Base-by-base conservation (phyloP, 352 stramenopile species). In the Globisporangium ultimum region DNA sequence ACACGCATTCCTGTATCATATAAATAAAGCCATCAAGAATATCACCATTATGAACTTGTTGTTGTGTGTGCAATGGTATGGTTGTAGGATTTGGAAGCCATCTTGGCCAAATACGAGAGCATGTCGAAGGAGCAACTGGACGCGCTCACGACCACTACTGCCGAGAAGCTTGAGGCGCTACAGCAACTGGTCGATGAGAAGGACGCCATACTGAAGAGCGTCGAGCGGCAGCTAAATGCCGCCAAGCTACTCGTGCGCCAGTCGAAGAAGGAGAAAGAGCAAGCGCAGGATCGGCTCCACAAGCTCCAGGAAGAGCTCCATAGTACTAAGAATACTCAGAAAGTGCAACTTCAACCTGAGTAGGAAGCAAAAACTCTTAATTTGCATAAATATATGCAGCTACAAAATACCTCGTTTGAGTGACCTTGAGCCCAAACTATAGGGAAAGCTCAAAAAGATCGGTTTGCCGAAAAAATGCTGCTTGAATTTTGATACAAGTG, bases 231-330 rank as follows among this genome's bases (percentile, higher is more conserved):
- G 51, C 62, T 92, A 0, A 84, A 83, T 17, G 82, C 80, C 3
- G 68, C 78, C 10, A 92, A 92, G 58, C 54, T 89, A n/a, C 70
- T 89, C 14, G 68, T 68, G 17, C 72, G 76, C 0, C 82, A 89
- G 58, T 63, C 72, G 7, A 91, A 87, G 42, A 91, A 89, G 48
- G 81, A 91, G 24, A 91, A 89, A 52, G 76, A 88, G 52, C 70
- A 71, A 34, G 49, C 88, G 0, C 46, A 80, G 41, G 61, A 78
- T 13, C 71, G 74, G 22, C 52, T 85, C n/a, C 48, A 63, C 14
- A 80, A 74, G 51, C 61, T 85, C 2, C 70, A 80, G 50, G 57
- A 61, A 55, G 58, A 64, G 41, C 45, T 64, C 22, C 50, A 42
- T 20, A 18, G 40, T 42, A 34, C 18, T 20, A 18, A 52, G 40